phyloP scores from a whole-genome alignment of 495 filamentous ascomycete species.

The Talaromyces borbonicus region DNA sequence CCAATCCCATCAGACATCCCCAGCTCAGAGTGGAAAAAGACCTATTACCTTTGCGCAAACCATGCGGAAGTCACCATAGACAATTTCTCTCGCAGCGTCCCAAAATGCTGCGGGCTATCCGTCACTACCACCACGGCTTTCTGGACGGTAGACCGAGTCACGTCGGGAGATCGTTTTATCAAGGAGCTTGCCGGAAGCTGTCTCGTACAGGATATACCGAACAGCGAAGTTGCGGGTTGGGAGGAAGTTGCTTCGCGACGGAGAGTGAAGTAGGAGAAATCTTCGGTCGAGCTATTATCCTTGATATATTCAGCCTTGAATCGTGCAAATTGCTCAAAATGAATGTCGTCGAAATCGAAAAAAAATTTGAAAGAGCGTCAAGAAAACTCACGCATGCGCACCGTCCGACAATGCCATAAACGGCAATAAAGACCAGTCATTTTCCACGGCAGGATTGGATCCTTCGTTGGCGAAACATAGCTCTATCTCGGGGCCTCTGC shows the following conservation, averaged over 20 bases:
- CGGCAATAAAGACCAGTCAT: conserved; percentile 86
- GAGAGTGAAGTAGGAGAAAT: conserved; percentile 98
- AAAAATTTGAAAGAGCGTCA: conserved; percentile 2
- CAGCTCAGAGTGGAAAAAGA: background rate
- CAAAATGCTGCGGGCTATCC: conserved; percentile 74
- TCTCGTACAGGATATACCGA: conserved; percentile 91
- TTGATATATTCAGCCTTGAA: too few relatives aligned
- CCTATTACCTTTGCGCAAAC: conserved; percentile 96
- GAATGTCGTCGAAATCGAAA: background rate
- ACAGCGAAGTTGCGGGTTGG: conserved; percentile 68
- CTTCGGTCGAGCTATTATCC: conserved; percentile 60
- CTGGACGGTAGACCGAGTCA: conserved; percentile 91
- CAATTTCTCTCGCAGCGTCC: conserved; percentile 71
- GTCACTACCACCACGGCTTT: conserved; percentile 98
- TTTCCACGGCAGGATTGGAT: conserved; percentile 67
- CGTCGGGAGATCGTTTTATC: conserved; percentile 69
- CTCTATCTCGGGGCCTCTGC: conserved; percentile 88
- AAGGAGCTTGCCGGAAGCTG: conserved; percentile 77
- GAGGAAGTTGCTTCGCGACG: conserved; percentile 51
- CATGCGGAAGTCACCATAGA: conserved; percentile 87
- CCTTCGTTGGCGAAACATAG: conserved; percentile 79
- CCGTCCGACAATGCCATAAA: conserved; percentile 98
- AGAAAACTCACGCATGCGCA: conserved; percentile 68
- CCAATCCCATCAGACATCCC: background rate
- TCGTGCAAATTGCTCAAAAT: background rate